These are phyloP conservation scores for Amphicarpaea edgeworthii DNA, from an alignment of 306 rosid species.

Conservation along the genomic window DNA sequence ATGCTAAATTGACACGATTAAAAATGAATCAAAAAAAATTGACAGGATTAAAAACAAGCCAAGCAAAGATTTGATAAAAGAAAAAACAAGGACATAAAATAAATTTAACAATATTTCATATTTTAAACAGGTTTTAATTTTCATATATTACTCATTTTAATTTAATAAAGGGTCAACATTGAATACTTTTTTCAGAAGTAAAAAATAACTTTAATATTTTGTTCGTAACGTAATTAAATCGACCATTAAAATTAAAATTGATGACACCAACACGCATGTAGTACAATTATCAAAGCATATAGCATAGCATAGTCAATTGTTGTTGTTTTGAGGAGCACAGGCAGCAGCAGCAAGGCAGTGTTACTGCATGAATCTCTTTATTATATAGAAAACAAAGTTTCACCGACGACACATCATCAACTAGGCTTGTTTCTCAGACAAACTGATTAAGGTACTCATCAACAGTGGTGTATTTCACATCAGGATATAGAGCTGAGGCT, in stretches of 20 bases:
- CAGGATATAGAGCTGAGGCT: slow-evolving; percentile 71
- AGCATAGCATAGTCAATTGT: not conserved
- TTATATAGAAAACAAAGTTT: slow-evolving; percentile 13
- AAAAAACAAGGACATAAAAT: too few species aligned
- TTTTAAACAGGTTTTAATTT: too few species aligned
- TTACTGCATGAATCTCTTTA: not conserved
- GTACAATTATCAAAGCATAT: slow-evolving; percentile 2
- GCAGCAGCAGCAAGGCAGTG: not conserved
- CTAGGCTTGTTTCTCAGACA: slow-evolving; percentile 39
- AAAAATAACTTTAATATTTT: too few species aligned
- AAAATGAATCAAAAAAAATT: too few species aligned
- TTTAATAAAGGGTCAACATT: too few species aligned
- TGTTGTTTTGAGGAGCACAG: not conserved
- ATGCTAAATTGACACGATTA: too few species aligned
- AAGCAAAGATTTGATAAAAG: too few species aligned
- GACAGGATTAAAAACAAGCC: too few species aligned
- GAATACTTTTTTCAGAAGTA: too few species aligned
- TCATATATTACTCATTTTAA: too few species aligned
- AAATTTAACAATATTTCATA: too few species aligned
- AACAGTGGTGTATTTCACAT: slow-evolving; percentile 70
- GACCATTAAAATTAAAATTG: not conserved
- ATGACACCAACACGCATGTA: not conserved
- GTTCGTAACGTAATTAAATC: too few species aligned
- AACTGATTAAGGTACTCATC: slow-evolving; percentile 71
- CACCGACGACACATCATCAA: not conserved